Conservation (phyloP, 73 alveolate species). For the Paramecium tetraurelia region DNA sequence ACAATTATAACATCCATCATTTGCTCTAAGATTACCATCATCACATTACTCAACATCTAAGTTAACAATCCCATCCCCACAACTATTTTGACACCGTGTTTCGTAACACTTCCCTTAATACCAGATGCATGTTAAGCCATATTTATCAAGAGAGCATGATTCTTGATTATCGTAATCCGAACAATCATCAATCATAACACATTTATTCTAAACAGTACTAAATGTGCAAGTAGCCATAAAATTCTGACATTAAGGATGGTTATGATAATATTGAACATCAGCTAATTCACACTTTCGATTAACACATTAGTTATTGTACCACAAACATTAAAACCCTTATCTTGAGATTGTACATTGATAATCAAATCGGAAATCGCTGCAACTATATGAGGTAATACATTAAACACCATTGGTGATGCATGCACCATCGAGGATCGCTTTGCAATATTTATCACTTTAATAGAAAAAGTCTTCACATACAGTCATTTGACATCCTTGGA, state of each 20-base stretch:
- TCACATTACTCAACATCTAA: background rate
- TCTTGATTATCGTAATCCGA: background rate
- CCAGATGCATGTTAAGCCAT: background rate
- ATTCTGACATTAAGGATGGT: background rate
- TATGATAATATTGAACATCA: background rate
- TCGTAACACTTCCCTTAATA: background rate
- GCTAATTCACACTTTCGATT: background rate
- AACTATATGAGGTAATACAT: background rate
- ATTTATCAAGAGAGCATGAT: background rate
- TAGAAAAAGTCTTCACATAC: background rate
- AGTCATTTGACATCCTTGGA: background rate
- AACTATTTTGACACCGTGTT: background rate
- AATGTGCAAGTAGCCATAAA: background rate
- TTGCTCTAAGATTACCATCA: background rate
- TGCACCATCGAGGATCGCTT: background rate
- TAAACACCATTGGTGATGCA: background rate
- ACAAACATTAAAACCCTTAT: background rate
- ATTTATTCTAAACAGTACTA: background rate
- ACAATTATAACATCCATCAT: constrained; percentile 5
- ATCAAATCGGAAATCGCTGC: background rate
- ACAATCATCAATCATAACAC: background rate
- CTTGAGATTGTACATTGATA: background rate
- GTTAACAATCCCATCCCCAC: background rate
- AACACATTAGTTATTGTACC: background rate
- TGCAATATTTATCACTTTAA: background rate